These are phyloP conservation scores for Pseudovirgaria hyperparasitica DNA, from an alignment of 2,329 filamentous ascomycete genomes.

Conservation along the genomic window DNA sequence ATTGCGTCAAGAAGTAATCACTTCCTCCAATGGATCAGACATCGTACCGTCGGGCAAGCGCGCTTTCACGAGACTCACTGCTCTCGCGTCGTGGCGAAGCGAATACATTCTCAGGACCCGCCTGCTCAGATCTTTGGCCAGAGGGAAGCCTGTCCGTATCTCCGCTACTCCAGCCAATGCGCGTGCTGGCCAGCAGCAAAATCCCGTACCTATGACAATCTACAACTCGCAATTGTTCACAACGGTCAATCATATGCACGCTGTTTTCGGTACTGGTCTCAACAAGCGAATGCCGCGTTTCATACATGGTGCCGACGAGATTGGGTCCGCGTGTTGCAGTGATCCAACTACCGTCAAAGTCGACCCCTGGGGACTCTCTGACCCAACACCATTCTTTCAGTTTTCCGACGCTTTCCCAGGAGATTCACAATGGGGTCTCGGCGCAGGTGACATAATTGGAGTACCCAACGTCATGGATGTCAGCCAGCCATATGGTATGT, in stretches of 20 bases:
- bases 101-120: conserved; percentile 86
- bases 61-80: conserved; percentile 69
- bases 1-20: no score
- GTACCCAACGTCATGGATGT: conserved; percentile 82
- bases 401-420: conserved; percentile 66
- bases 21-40: no score
- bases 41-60: conserved; percentile 57
- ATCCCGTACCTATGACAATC: conserved; percentile 61
- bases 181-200: conserved; percentile 45
- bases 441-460: conserved; percentile 61
- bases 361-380: conserved; percentile 70
- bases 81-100: conserved; percentile 84
- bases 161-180: conserved; percentile 39
- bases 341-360: conserved; percentile 66
- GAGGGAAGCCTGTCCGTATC: conserved; percentile 61
- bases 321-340: conserved; percentile 66
- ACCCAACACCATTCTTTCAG: conserved; percentile 62
- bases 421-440: conserved; percentile 63
- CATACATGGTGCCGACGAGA: conserved; percentile 70
- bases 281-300: conserved; percentile 64
- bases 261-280: conserved; percentile 53
- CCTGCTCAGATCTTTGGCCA: conserved; percentile 64
- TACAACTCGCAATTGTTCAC: conserved; percentile 77
- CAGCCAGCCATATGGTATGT: conserved; percentile 70
- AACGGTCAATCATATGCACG: conserved; percentile 68